Evolutionary conservation across 2,329 filamentous ascomycete species (phyloP), one percentile per base, ranked within the genome.

Genomic region (Tolypocladium paradoxum): DNA sequence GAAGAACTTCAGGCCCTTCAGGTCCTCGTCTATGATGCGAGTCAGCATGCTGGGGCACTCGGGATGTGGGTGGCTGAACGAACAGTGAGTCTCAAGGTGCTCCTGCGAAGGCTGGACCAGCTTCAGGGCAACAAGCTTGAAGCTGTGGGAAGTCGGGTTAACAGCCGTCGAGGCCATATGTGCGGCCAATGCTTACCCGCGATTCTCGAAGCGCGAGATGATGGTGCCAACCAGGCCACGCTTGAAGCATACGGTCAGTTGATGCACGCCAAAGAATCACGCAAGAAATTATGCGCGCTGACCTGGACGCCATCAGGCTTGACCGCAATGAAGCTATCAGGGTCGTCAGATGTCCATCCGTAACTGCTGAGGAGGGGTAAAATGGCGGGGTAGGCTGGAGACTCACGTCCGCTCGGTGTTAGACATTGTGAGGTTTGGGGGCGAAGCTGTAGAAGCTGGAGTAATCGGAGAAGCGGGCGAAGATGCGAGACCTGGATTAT

Each of bases 301-400:
- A 95, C 90, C 86, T 96, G 93, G 78, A 97, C 93, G 75, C 93
- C 93, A 79, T 97, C 93, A 67, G 92, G 93, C 90, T 99, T 99
- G 84, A 99, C 90, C 73, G 93, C 93, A 83, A 97, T 97, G 88
- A 97, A 97, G 81, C 92, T 97, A 69, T 64, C 64, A 53, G 56
- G 56, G 45, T 52, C 11, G 61, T 69, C 54, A 68, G 61, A 57
- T 54, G 35, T 34, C 50, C 20, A 54, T 46, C 35, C 50, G 48
- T 48, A 31, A 29, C 43, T 34, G 20, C 6, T 22, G 16, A 57
- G 53, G 61, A 62, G 55, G 60, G 60, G 60, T 53, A 58, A 50
- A 50, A 64, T 67, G 65, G 68, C 59, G 68, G 65, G 68, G 68
- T 65, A 65, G 34, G 4, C 12, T 0, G 43, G 77, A 18, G 16